Evolutionary conservation across 2,329 filamentous ascomycete genomes (phyloP).

Genomic region (Penicillium sp.): DNA sequence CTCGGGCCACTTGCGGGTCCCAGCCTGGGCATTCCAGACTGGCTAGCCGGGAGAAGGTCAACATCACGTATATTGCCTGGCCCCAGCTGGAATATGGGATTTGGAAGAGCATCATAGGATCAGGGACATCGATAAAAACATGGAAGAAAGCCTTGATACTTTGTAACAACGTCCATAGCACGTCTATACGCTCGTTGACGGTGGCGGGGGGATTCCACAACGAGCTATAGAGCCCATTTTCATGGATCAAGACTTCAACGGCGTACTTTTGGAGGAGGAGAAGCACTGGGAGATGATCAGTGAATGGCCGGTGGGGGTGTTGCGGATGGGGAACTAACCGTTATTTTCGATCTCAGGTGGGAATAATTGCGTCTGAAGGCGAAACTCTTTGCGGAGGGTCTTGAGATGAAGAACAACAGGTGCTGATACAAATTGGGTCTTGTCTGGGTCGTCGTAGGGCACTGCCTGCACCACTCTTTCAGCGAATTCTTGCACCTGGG

Average conservation of each 20-base stretch:
- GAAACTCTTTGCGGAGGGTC: slow-evolving; percentile 1
- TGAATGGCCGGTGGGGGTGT: background rate
- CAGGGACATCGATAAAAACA: background rate
- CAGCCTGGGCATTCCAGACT: slow-evolving; percentile 1
- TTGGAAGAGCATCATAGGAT: background rate
- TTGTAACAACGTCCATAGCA: background rate
- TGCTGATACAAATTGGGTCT: background rate
- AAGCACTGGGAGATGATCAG: background rate
- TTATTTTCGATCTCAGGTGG: background rate
- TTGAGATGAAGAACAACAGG: background rate
- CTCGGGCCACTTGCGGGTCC: slow-evolving; percentile 1
- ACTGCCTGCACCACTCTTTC: slow-evolving; percentile 1
- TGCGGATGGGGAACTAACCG: no score
- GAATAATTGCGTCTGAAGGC: background rate
- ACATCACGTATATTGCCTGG: slow-evolving; percentile 1
- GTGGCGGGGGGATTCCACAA: slow-evolving; percentile 1
- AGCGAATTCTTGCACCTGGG: slow-evolving; percentile 1
- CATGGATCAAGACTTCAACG: background rate
- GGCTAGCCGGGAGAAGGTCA: background rate
- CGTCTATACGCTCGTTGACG: slow-evolving; percentile 1
- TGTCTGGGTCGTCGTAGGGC: background rate
- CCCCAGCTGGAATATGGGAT: background rate
- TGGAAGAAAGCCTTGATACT: slow-evolving; percentile 2
- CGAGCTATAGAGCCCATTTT: background rate
- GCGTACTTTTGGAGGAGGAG: background rate